These are phyloP conservation scores for Grigorovia yakushimaensis DNA, from an alignment of 805 yeast species.

Conservation along the genomic window DNA sequence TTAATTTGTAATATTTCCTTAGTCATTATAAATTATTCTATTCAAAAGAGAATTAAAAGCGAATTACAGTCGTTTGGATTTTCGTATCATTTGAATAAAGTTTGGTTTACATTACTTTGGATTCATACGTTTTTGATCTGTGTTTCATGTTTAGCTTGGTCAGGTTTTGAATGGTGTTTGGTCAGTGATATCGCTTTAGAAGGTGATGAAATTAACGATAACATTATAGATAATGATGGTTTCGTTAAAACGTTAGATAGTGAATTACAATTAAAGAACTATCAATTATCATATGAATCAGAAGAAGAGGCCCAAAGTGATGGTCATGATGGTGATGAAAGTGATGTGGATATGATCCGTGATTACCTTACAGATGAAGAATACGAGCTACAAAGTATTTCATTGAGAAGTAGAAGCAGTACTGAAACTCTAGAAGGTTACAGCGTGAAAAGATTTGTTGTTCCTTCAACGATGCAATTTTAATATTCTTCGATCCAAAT, in stretches of 20 bases:
- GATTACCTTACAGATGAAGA: not conserved
- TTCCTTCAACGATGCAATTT: slow-evolving; percentile 22
- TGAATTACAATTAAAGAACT: not conserved
- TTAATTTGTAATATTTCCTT: slow-evolving; percentile 12
- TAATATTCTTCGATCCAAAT: too few species aligned
- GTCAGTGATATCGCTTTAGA: slow-evolving; percentile 6
- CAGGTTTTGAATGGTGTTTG: slow-evolving; percentile 30
- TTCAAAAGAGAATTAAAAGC: slow-evolving; percentile 12
- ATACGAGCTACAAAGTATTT: slow-evolving; percentile 17
- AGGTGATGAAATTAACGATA: not conserved
- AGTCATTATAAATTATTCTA: slow-evolving; percentile 11
- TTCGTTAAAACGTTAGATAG: not conserved
- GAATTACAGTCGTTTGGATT: slow-evolving; percentile 24
- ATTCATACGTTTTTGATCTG: slow-evolving; percentile 13
- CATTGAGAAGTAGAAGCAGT: slow-evolving; percentile 7
- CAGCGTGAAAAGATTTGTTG: slow-evolving; percentile 9
- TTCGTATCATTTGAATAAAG: slow-evolving; percentile 16
- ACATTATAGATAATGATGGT: not conserved
- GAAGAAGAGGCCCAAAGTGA: not conserved
- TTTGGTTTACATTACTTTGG: slow-evolving; percentile 21
- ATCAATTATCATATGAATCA: not conserved
- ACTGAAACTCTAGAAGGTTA: not conserved
- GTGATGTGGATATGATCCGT: not conserved
- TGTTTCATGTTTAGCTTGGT: slow-evolving; percentile 23
- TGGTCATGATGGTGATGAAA: slow-evolving; percentile 1